Evolutionary conservation across 805 yeast genomes (phyloP), one percentile per base, ranked within the genome.

Genomic region (Cyberlindnera lachancei): DNA sequence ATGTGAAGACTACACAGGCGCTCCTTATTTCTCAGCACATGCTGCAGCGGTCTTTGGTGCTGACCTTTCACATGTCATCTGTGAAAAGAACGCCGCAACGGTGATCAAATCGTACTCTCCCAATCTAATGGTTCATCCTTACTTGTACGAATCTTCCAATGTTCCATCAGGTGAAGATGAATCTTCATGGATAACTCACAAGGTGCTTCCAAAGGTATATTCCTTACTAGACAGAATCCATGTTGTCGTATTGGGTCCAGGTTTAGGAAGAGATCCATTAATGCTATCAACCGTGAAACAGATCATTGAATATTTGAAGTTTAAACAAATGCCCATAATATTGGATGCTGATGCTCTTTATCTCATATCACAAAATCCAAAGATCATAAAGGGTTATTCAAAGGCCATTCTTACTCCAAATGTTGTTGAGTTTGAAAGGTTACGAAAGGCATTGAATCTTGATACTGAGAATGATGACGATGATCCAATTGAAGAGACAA

Each of bases 111-210:
- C 79, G 18, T 92, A 92, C 57, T 74, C 94, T 6, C 97, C 98
- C 0, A 87, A 90, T 51, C 60, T 90, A 30, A 92, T 90, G 96
- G 95, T 92, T 2, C 97, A 92, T 61, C 97, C 97, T 1, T 86
- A 85, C 53, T 53, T 88, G 42, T 66, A 60, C 35, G 87, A 76
- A 45, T 37, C 38, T 11, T 58, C 53, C 29, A 38, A 33, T 21
- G 43, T 46, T 3, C 44, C 48, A 4, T 36, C 40, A 8, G 29
- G 21, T 7, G 25, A 15, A 5, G 36, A 45, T 31, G 22, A 18
- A 2, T 44, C 44, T 33, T 25, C 41, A 12, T 57, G 64, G 31
- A 51, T 74, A 25, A 60, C 63, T n/a, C 44, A 50, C 7, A 57
- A 59, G 30, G 64, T 82, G 10, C 41, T 81, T 49, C 75, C 77